Evolutionary conservation across 306 rosid genomes (phyloP), one percentile per base, ranked within the genome.

Genomic region (Prunus kanzakura): DNA sequence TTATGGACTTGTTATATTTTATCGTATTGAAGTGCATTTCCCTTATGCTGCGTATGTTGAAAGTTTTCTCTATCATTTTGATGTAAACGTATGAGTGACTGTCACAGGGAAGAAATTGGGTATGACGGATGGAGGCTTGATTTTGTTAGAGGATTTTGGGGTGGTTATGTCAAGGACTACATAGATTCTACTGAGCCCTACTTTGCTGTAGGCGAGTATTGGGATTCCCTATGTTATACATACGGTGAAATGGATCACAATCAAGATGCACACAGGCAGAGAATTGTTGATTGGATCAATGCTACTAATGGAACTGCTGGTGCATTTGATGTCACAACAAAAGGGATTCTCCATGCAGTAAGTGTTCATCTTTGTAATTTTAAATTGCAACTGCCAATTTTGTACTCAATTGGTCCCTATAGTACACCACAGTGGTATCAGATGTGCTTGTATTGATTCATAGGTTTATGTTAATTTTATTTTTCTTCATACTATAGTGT

Each of bases 121-220:
- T 96, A 89, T 72, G 98, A 91, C 73, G 99, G 99, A 66, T 96
- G 99, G 99, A 87, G 99, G 87, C 99, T 96, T 79, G 99, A 96
- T 89, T 96, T 91, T 87, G 97, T 67, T 29, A 87, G 97, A 83
- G 99, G 99, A 68, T 96, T 96, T 86, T 96, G 99, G 99, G 99
- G 99, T 75, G 99, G 99, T 75, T 96, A 96, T 81, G 91, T 96
- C 60, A 93, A 88, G 87, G 97, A 96, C 83, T 96, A 96, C 85
- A 23, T 96, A 51, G 91, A 91, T 45, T 88, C 96, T 74, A 96
- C 71, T 64, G 87, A 88, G 80, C 99, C 99, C 29, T 86, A 79
- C 88, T 96, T 96, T 76, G 85, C 91, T 10, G 94, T 96, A 0
- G 99, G 99, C 8, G 99, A 96, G 84, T 93, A 79, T 69, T 96